These are phyloP conservation scores for Polygonum aviculare DNA, from an alignment of 148 eudicot genomes.

Conservation along the genomic window DNA sequence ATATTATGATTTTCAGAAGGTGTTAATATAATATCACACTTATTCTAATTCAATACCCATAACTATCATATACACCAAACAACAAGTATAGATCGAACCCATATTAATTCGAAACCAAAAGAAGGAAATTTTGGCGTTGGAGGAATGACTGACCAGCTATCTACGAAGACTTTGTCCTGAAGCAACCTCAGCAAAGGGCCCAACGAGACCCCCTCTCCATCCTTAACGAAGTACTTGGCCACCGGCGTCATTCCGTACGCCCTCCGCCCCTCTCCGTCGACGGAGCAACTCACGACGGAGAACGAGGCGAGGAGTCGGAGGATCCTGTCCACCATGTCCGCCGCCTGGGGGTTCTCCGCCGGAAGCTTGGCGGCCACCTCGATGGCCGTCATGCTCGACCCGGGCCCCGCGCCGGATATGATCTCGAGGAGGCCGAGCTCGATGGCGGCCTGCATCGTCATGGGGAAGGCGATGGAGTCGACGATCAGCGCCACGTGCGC, in stretches of 20 bases:
- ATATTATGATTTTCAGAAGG: no score
- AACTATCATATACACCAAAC: no score
- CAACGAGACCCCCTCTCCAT: conserved; percentile 29
- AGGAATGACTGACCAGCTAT: conserved; percentile 25
- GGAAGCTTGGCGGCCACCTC: conserved; percentile 24
- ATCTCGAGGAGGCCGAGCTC: conserved; percentile 27
- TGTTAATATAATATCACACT: no score
- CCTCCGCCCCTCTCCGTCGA: background rate
- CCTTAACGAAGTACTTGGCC: conserved; percentile 22
- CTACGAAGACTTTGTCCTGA: conserved; percentile 31
- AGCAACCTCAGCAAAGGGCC: conserved; percentile 23
- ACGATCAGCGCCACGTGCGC: conserved; percentile 10
- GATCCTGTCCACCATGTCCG: conserved; percentile 32
- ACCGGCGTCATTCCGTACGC: conserved; percentile 24
- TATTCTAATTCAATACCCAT: no score
- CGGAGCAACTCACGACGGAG: conserved; percentile 20
- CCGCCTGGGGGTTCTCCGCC: conserved; percentile 22
- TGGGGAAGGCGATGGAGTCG: conserved; percentile 15
- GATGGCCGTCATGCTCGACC: conserved; percentile 11
- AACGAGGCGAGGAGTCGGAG: conserved; percentile 27
- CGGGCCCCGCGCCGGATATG: conserved; percentile 21
- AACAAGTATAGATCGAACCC: no score
- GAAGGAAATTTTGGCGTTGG: no score
- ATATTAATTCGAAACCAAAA: no score
- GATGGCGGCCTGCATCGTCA: conserved; percentile 21